A percentile compares a stretch with the other conserved stretches of the same genome.
Conservation (phyloP, 768 basidiomycete species). For the Leccinum truebloodii region DNA sequence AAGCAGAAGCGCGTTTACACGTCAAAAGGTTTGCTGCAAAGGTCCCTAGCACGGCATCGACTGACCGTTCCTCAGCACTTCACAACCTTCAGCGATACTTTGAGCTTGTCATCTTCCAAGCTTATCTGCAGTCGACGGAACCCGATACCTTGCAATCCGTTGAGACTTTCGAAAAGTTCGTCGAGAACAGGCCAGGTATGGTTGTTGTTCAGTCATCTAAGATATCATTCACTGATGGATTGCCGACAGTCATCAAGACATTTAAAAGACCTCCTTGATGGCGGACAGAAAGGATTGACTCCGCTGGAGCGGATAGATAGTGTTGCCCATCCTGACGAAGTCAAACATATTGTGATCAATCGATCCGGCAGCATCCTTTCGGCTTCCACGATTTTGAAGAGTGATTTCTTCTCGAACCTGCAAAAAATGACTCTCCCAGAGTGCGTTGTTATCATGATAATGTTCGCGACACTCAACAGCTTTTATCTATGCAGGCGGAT, state of each 20-base stretch:
- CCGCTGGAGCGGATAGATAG: slow-evolving; percentile 79
- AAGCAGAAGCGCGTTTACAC: slow-evolving; percentile 63
- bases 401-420: slow-evolving; percentile 89
- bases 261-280: slow-evolving; percentile 85
- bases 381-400: slow-evolving; percentile 92
- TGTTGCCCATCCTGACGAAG: slow-evolving; percentile 88
- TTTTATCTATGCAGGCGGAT: slow-evolving; percentile 57
- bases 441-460: slow-evolving; percentile 41
- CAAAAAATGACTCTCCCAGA: slow-evolving; percentile 98
- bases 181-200: slow-evolving; percentile 81
- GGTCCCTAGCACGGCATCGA: background rate
- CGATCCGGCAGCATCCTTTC: slow-evolving; percentile 86
- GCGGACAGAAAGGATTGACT: slow-evolving; percentile 77
- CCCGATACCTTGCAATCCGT: slow-evolving; percentile 79
- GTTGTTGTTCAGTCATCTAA: background rate
- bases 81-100: slow-evolving; percentile 86
- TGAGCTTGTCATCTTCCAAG: slow-evolving; percentile 84
- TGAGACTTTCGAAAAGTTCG: slow-evolving; percentile 78
- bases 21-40: slow-evolving; percentile 59
- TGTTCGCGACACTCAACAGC: slow-evolving; percentile 4
- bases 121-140: slow-evolving; percentile 79
- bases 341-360: slow-evolving; percentile 79
- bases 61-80: slow-evolving; percentile 48
- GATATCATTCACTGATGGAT: background rate
- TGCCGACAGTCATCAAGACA: slow-evolving; percentile 81